Conservation (phyloP, 495 filamentous ascomycete species). For the Penicillium dipodomyicola region DNA sequence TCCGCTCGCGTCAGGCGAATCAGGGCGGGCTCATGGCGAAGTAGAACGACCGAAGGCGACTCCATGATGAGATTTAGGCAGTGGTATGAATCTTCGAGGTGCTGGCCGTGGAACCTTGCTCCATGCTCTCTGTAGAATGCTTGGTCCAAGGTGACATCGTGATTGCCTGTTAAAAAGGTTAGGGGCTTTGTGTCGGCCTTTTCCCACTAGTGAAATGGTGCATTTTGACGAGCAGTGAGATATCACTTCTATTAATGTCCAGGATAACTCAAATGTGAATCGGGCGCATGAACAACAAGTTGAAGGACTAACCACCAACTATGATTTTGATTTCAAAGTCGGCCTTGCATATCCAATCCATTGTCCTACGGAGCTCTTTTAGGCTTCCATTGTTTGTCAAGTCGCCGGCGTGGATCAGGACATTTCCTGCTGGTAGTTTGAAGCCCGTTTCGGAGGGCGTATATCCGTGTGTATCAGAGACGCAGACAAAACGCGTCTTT, state of each 20-base stretch:
- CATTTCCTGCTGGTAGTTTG: constrained; percentile 56
- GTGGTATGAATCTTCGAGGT: constrained; percentile 52
- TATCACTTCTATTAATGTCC: constrained; percentile 1
- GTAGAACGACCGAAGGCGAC: constrained; percentile 57
- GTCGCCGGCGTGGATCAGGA: constrained; percentile 61
- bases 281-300: constrained; percentile 7
- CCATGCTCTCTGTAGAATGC: constrained; percentile 60
- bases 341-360: constrained; percentile 55
- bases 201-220: not conserved
- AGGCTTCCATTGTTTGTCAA: constrained; percentile 57
- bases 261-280: not conserved
- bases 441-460: constrained; percentile 50
- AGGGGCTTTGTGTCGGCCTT: not conserved
- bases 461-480: constrained; percentile 61
- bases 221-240: not conserved
- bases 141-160: constrained; percentile 71
- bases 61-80: constrained; percentile 55
- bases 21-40: constrained; percentile 59
- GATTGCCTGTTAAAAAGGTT: constrained; percentile 58
- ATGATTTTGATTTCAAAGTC: constrained; percentile 59
- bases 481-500: constrained; percentile 58
- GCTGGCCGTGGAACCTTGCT: constrained; percentile 55
- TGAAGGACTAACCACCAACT: constrained; percentile 50
- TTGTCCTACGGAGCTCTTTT: constrained; percentile 50
- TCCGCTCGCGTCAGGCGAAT: constrained; percentile 55